phyloP scores from a whole-genome alignment of 2,329 filamentous ascomycete genomes.

The Fusarium pseudonygamai region DNA sequence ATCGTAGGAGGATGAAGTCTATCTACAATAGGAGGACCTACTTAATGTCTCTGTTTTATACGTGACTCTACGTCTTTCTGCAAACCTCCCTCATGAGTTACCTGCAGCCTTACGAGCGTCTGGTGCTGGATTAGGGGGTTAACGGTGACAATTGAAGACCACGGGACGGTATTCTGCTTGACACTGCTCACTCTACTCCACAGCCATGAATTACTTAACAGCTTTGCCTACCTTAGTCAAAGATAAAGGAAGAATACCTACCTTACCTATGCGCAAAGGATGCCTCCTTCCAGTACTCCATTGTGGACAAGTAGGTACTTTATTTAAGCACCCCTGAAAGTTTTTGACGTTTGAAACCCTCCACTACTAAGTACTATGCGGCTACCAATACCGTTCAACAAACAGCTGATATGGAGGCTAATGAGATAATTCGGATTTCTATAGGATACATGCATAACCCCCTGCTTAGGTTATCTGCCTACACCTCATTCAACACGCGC shows the following conservation, averaged over 20 bases:
- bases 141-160: neutral
- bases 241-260: neutral
- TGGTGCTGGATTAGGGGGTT: neutral
- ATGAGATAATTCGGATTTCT: neutral
- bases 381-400: neutral
- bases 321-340: neutral
- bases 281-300: neutral
- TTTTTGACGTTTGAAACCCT: neutral
- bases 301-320: neutral
- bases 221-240: neutral
- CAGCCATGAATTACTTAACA: too few species aligned
- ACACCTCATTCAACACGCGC: constrained; percentile 17
- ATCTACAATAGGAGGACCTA: neutral
- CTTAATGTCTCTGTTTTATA: too few species aligned
- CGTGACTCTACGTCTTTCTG: neutral
- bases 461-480: neutral
- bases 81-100: neutral
- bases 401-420: neutral
- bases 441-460: neutral
- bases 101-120: neutral
- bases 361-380: neutral
- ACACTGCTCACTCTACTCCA: neutral
- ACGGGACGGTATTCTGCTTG: neutral
- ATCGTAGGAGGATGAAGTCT: neutral
- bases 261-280: neutral